phyloP scores from a whole-genome alignment of 2,329 filamentous ascomycete species.

The Nemania diffusa region DNA sequence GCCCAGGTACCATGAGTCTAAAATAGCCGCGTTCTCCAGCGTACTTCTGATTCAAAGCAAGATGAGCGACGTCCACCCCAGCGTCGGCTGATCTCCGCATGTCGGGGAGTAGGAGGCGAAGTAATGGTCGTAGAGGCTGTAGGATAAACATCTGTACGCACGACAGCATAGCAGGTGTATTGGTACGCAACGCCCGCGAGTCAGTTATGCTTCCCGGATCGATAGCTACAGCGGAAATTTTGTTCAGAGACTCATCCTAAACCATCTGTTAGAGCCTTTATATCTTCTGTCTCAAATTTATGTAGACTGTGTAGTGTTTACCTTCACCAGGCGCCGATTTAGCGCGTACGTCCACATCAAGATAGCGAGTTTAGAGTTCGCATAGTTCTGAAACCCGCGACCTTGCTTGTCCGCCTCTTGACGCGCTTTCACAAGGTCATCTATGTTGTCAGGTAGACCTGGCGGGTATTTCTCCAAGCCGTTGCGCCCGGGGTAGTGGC shows the following conservation, averaged over 20 bases:
- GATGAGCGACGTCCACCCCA: slow-evolving; percentile 40
- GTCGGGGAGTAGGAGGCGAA: slow-evolving; percentile 48
- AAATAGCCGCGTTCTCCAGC: slow-evolving; percentile 51
- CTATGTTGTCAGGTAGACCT: slow-evolving; percentile 50
- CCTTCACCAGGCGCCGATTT: slow-evolving; percentile 49
- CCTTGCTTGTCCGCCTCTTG: slow-evolving; percentile 51
- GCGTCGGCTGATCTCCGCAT: slow-evolving; percentile 48
- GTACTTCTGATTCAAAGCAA: slow-evolving; percentile 41
- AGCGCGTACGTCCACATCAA: slow-evolving; percentile 55
- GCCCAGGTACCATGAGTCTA: slow-evolving; percentile 23
- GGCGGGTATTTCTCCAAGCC: slow-evolving; percentile 52
- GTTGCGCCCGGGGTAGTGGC: slow-evolving; percentile 54
- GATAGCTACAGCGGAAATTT: slow-evolving; percentile 46
- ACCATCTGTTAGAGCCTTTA: background rate
- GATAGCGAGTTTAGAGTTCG: slow-evolving; percentile 53
- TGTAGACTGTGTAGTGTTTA: slow-evolving; percentile 6
- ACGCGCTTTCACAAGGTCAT: slow-evolving; percentile 50
- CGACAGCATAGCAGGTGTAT: slow-evolving; percentile 46
- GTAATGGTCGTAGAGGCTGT: slow-evolving; percentile 41
- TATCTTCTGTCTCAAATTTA: background rate
- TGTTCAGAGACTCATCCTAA: slow-evolving; percentile 42
- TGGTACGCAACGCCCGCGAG: slow-evolving; percentile 51
- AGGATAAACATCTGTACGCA: slow-evolving; percentile 45
- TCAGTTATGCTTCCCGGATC: slow-evolving; percentile 50
- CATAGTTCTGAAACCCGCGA: slow-evolving; percentile 57